Evolutionary conservation across 495 filamentous ascomycete species (phyloP), one percentile per base, ranked within the genome.

Genomic region (Tetracladium marchalianum): DNA sequence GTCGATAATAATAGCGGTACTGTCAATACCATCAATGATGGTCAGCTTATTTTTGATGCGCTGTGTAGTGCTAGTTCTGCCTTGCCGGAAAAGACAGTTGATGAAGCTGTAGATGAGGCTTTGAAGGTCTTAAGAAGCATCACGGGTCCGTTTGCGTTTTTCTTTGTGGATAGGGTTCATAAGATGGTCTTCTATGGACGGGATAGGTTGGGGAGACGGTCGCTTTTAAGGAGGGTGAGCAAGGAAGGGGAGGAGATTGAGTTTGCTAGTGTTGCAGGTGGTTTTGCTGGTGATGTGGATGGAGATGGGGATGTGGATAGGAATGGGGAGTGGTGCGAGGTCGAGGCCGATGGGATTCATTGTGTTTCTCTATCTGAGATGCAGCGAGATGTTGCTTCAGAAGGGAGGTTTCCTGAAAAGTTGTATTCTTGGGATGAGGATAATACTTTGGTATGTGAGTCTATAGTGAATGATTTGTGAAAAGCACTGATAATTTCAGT

Each of bases 91-190:
- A 35, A 44, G 34, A 42, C 1, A 38, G 41, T 33, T 12, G 43
- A 56, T 2, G 32, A 58, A 12, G 50, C 59, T 16, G 46, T 57
- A 24, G 59, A 66, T 45, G 58, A 58, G 33, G 50, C 85, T 33
- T 45, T 77, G 19, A 62, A 66, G 27, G 73, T 75, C 2, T 60
- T 92, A 42, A 70, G 74, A 36, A 67, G 64, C 37, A 77, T 95
- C 31, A 77, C 81, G 41, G 92, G 92, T 8, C 90, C 93, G 9
- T 97, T 86, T 63, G 85, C 93, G 11, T 93, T 97, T 66, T 78
- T 95, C 1, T 97, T 84, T 63, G 88, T 81, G 59, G 85, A 97
- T 65, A 70, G 70, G 5, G 48, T 61, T 16, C 62, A 72, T 44
- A 63, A 66, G 11, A 70, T 67, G 19, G 38, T 97, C 6, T 90